Percentiles rank a stretch among this genome's conserved stretches.
Evolutionary conservation across 2,329 filamentous ascomycete genomes (phyloP).

Genomic region (Periconia macrospinosa): DNA sequence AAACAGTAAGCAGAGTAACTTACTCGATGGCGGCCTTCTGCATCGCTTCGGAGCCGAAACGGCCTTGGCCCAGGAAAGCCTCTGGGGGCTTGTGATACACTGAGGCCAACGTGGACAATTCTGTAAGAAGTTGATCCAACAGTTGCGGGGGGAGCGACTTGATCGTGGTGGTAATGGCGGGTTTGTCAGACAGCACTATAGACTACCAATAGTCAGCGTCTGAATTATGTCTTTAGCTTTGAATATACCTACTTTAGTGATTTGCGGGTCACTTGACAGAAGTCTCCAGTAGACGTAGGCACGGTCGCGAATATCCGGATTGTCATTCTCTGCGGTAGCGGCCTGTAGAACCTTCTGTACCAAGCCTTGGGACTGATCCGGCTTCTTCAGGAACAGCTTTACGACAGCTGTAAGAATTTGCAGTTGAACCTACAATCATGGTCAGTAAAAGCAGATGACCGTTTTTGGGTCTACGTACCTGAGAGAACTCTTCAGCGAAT

Average conservation of each 20-base stretch:
- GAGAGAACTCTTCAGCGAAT: constrained; percentile 95
- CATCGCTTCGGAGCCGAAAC: constrained; percentile 90
- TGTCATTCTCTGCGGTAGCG: constrained; percentile 93
- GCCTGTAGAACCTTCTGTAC: constrained; percentile 94
- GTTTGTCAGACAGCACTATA: constrained; percentile 91
- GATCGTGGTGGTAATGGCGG: constrained; percentile 92
- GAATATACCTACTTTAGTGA: constrained; percentile 72
- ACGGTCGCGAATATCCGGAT: constrained; percentile 94
- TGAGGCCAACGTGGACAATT: constrained; percentile 92
- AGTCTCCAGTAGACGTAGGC: constrained; percentile 99
- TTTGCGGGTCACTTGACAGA: constrained; percentile 84
- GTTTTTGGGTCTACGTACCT: constrained; percentile 57
- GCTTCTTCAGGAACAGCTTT: constrained; percentile 96
- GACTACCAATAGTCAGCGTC: constrained; percentile 52
- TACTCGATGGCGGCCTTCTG: constrained; percentile 91
- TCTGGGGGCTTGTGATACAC: constrained; percentile 98
- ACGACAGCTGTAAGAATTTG: constrained; percentile 97
- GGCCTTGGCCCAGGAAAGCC: constrained; percentile 95
- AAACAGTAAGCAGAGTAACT: constrained; percentile 20
- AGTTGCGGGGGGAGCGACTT: constrained; percentile 80
- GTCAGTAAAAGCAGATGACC: constrained; percentile 30
- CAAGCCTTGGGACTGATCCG: constrained; percentile 83
- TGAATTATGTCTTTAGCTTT: background rate
- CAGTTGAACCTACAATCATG: constrained; percentile 73
- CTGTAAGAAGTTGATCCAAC: constrained; percentile 84